These are phyloP conservation scores for Pycnococcus provasolii DNA, from an alignment of 139 green algal genomes.

Conservation along the genomic window DNA sequence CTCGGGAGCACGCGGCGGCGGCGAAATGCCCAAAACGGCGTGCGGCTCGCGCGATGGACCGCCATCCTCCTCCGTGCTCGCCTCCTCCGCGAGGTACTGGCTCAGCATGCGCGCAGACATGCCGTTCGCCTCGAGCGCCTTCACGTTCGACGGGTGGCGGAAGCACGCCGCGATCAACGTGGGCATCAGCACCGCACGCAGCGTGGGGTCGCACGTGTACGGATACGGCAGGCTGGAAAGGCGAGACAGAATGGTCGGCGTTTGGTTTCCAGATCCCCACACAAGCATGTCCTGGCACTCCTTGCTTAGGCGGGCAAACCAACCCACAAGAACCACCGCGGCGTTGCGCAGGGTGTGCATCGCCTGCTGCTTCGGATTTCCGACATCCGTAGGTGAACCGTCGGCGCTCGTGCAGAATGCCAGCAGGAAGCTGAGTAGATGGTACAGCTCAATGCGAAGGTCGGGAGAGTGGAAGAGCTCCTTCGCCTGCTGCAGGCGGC, in stretches of 20 bases:
- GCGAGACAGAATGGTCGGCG: not conserved
- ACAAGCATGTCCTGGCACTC: not conserved
- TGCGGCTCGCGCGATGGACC: not conserved
- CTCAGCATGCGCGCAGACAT: not conserved
- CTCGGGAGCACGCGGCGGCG: not conserved
- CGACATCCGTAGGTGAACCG: not conserved
- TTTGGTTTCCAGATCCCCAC: not conserved
- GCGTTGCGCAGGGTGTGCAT: not conserved
- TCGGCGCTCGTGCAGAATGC: not conserved
- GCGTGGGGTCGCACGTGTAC: not conserved
- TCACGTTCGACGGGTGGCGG: not conserved
- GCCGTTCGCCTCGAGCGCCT: not conserved
- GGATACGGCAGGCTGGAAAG: not conserved
- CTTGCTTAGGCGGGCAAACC: not conserved
- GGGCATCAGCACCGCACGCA: conserved; percentile 1
- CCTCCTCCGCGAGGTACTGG: not conserved
- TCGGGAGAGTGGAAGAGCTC: not conserved
- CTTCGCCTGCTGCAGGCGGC: not conserved
- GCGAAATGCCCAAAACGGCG: not conserved
- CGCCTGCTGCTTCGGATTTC: not conserved
- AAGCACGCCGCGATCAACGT: not conserved
- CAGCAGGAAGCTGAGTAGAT: not conserved
- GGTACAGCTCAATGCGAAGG: not conserved
- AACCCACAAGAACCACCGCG: not conserved
- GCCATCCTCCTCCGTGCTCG: not conserved